Base-by-base conservation (phyloP, 257 asterid species). In the Petunia secreta region DNA sequence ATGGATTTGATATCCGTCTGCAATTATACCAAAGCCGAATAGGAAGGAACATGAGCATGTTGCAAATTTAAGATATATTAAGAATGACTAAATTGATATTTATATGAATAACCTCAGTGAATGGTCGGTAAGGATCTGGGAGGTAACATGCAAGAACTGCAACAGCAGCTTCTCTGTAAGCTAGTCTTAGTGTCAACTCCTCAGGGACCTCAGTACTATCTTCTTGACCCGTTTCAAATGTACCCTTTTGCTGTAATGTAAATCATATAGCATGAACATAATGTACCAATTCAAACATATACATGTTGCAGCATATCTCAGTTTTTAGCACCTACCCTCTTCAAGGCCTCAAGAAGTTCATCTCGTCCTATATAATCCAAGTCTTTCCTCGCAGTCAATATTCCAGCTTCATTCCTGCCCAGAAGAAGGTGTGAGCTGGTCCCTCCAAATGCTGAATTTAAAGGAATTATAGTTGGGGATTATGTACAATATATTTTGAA, bases 191-290 rank as follows among this genome's bases (percentile, higher is more conserved):
- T 83, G 93, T 96, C 67, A 96, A 86, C 87, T 94, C 99, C 85
- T 94, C 97, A 50, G 99, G 99, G 80, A 96, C 97, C 79, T 91
- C 98, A 67, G 91, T 88, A 66, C 89, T 87, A 84, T 96, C 99
- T 82, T 96, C 99, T 89, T 96, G 98, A 80, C 99, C 99, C 34
- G 99, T 94, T 88, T 96, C 99, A 84, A 96, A 96, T 58, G 99
- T 96, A 52, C 99, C 98, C 86, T 89, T 83, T 96, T 96, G 99
- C 99, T 96, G 94, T 91, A 91, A 80, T 60, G 84, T 87, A 75
- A 63, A 77, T 81, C 75, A 50, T 80, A 58, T 63, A 81, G 63
- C 78, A 73, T 52, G 63, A 73, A 34, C 63, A 50, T 43, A 16
- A 85, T 37, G 78, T 74, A 63, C 83, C 80, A 53, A 48, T 40